Percentiles rank a stretch among this genome's conserved stretches.
phyloP scores from a whole-genome alignment of 202 grass and related monocot genomes.

The Saccharum hybrid region DNA sequence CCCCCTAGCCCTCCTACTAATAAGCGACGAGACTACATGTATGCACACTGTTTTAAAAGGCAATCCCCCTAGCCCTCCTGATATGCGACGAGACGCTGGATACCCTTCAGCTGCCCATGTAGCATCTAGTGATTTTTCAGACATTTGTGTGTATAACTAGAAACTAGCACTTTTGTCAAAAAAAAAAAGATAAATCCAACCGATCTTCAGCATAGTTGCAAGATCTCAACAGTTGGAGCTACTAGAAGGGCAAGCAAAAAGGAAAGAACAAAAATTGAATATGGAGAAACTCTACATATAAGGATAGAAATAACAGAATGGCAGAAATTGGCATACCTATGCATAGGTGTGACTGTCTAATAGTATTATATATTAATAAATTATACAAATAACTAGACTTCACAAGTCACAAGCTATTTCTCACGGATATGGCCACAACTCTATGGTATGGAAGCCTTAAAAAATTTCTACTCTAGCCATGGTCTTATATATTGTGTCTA shows the following conservation, averaged over 20 bases:
- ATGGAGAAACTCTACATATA: not conserved
- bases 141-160: not conserved
- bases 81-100: not conserved
- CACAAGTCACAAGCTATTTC: not conserved
- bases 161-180: not conserved
- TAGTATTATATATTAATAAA: not conserved
- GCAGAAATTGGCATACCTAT: not conserved
- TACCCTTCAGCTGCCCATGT: not conserved
- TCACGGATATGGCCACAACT: not conserved
- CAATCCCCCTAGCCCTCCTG: not conserved
- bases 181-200: not conserved
- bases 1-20: not conserved
- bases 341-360: not conserved
- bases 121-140: not conserved
- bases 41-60: too few relatives aligned
- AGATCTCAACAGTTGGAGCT: not conserved
- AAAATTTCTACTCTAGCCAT: not conserved
- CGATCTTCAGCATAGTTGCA: not conserved
- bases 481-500: not conserved
- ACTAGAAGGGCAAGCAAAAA: not conserved
- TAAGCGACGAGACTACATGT: too few relatives aligned
- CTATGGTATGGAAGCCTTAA: slow-evolving; percentile 3
- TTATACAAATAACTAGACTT: not conserved
- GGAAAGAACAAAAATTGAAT: not conserved
- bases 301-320: not conserved